Evolutionary conservation across 306 rosid genomes (phyloP).

Genomic region (Sindora glabra): DNA sequence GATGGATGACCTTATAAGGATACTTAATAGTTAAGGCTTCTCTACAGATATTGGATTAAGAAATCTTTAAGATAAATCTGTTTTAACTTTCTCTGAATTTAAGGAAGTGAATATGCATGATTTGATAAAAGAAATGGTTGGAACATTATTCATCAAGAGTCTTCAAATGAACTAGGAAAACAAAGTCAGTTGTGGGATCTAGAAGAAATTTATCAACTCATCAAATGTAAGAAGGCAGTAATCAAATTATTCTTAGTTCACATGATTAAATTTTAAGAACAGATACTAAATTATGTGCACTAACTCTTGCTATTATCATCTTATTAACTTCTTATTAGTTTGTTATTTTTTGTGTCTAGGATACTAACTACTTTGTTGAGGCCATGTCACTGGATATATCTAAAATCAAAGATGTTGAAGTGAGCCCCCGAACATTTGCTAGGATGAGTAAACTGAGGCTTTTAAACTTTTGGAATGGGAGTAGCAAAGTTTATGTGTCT

Average conservation of each 20-base stretch:
- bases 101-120: slow-evolving; percentile 1
- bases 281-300: neutral
- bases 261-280: no score
- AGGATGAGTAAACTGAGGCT: no score
- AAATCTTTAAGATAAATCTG: neutral
- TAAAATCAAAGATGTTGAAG: no score
- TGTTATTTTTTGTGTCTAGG: no score
- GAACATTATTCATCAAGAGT: neutral
- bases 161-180: neutral
- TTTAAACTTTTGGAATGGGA: no score
- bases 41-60: neutral
- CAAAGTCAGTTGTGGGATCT: neutral
- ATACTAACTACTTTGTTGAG: no score
- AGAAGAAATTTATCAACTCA: neutral
- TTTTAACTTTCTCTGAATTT: neutral
- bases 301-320: no score
- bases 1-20: neutral
- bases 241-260: no score
- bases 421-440: no score
- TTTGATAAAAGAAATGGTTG: neutral
- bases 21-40: neutral
- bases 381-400: neutral
- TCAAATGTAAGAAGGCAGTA: neutral
- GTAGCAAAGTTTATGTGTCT: neutral
- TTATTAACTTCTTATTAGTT: no score